A percentile compares a stretch with the other conserved stretches of the same genome.
phyloP scores from a whole-genome alignment of 1,284 basidiomycete species.

The Marasmius sp. region DNA sequence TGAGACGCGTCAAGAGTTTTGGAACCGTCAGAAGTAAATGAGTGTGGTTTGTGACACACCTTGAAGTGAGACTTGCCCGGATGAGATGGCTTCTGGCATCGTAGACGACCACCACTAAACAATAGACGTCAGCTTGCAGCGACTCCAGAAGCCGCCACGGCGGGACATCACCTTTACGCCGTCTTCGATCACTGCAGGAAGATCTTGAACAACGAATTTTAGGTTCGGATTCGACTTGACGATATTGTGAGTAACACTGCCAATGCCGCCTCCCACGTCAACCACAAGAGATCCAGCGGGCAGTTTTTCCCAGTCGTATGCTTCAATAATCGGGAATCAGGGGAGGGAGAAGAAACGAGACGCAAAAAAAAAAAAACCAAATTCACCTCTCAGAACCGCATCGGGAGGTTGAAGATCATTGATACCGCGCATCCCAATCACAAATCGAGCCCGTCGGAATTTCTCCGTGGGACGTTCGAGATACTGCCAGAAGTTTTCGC shows the following conservation, averaged over 20 bases:
- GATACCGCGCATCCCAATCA: constrained; percentile 13
- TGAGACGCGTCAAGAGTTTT: neutral
- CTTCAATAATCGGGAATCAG: constrained; percentile 3
- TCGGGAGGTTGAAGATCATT: neutral
- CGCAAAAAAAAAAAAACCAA: neutral
- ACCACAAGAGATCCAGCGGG: constrained; percentile 18
- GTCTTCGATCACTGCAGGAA: constrained; percentile 14
- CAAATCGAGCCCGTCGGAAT: constrained; percentile 7
- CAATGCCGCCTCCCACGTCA: constrained; percentile 27
- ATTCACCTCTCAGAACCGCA: constrained; percentile 9
- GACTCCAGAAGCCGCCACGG: neutral
- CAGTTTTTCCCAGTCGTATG: constrained; percentile 18
- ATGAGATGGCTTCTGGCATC: neutral
- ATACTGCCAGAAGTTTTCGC: constrained; percentile 9
- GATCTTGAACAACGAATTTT: constrained; percentile 26
- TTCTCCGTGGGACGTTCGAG: constrained; percentile 7
- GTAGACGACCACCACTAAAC: constrained; percentile 9
- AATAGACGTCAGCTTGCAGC: neutral
- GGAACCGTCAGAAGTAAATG: neutral
- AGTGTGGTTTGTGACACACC: constrained; percentile 1
- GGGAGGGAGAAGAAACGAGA: neutral
- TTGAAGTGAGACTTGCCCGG: neutral
- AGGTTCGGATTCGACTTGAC: constrained; percentile 17
- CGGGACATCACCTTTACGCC: constrained; percentile 8
- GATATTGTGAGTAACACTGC: constrained; percentile 16